Percentiles rank a stretch among this genome's conserved stretches.
Evolutionary conservation across 306 rosid genomes (phyloP).

Genomic region (Trifolium repens): DNA sequence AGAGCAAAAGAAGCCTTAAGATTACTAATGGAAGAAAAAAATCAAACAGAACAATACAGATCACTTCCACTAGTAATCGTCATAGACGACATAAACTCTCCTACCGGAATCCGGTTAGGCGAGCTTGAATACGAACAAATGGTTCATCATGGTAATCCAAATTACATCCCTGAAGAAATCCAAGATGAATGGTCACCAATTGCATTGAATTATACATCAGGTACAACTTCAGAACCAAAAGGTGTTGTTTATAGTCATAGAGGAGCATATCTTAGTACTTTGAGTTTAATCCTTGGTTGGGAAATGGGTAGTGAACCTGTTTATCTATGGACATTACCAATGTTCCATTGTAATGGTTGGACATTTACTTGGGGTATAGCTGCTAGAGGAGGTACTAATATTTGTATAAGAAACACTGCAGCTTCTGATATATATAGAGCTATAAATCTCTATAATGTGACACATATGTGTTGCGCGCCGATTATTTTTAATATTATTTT

Average conservation of each 20-base stretch:
- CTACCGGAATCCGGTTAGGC: conserved; percentile 70
- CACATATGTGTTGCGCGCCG: conserved; percentile 97
- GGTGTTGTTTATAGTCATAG: conserved; percentile 93
- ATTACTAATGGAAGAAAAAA: conserved; percentile 33
- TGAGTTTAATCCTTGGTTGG: conserved; percentile 76
- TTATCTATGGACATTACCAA: conserved; percentile 84
- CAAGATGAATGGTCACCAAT: conserved; percentile 80
- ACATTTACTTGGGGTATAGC: conserved; percentile 96
- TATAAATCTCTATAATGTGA: conserved; percentile 60
- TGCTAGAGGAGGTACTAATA: conserved; percentile 85
- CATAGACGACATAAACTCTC: conserved; percentile 78
- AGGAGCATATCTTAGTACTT: conserved; percentile 82
- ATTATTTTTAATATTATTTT: conserved; percentile 73
- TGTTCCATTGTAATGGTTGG: conserved; percentile 99
- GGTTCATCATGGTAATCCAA: conserved; percentile 52
- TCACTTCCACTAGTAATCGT: conserved; percentile 72
- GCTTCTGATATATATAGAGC: conserved; percentile 66
- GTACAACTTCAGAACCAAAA: conserved; percentile 88
- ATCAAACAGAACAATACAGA: conserved; percentile 19
- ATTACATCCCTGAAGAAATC: conserved; percentile 29
- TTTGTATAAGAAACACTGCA: conserved; percentile 64
- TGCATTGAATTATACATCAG: conserved; percentile 85
- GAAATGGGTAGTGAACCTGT: conserved; percentile 81
- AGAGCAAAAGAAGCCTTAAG: conserved; percentile 67
- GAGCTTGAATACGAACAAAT: conserved; percentile 79